These are phyloP conservation scores for Fagus sylvatica DNA, from an alignment of 306 rosid genomes.

Conservation along the genomic window DNA sequence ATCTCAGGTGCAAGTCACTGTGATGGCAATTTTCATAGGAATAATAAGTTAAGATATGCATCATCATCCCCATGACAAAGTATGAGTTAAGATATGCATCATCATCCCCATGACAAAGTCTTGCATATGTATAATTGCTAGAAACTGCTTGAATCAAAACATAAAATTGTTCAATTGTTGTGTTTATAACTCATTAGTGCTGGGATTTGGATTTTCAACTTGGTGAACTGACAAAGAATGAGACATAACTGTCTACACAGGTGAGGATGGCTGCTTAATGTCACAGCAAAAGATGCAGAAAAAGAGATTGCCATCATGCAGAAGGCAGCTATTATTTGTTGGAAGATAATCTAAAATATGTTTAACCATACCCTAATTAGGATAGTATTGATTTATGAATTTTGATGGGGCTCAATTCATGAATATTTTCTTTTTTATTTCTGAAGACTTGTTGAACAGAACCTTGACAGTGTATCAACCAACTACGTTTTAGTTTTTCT, in stretches of 20 bases:
- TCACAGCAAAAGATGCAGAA: not conserved
- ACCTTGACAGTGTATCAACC: not conserved
- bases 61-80: not conserved
- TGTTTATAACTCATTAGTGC: too few relatives aligned
- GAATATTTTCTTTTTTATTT: not conserved
- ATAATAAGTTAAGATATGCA: not conserved
- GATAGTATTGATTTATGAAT: not conserved
- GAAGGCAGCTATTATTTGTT: not conserved
- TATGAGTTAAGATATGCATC: not conserved
- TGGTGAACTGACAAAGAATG: not conserved
- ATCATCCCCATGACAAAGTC: not conserved
- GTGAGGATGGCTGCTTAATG: not conserved
- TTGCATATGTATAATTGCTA: not conserved
- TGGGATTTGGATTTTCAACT: not conserved
- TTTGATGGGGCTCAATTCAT: not conserved
- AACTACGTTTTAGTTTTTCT: not conserved
- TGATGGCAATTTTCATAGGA: not conserved
- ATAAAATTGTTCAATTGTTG: not conserved
- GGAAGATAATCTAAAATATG: not conserved
- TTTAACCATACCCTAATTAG: not conserved
- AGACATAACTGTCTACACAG: not conserved
- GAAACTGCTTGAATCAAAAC: slow-evolving; percentile 1
- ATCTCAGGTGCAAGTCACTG: not conserved
- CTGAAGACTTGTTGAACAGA: not conserved
- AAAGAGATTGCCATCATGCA: not conserved